A percentile compares a stretch with the other conserved stretches of the same genome.
Evolutionary conservation across 805 yeast genomes (phyloP).

Genomic region (Debaryomyces hansenii): DNA sequence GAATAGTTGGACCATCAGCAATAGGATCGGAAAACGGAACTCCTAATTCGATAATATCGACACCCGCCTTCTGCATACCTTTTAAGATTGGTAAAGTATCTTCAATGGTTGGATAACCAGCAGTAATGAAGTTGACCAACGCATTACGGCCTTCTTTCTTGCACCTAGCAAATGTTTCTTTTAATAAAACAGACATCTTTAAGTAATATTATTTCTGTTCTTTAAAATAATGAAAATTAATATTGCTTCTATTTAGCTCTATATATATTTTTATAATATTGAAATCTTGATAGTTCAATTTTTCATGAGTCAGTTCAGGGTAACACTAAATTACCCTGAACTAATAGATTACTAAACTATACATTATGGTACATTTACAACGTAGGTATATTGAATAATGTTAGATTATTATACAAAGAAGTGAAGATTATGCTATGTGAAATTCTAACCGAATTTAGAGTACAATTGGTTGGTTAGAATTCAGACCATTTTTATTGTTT

Average conservation of each 20-base stretch:
- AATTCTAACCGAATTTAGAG: conserved; percentile 3
- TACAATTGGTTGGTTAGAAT: conserved; percentile 11
- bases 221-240: background rate
- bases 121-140: conserved; percentile 88
- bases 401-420: background rate
- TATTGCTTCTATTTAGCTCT: background rate
- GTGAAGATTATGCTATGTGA: background rate
- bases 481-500: conserved; percentile 2
- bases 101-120: conserved; percentile 86
- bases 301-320: conserved; percentile 30
- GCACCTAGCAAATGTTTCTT: conserved; percentile 61
- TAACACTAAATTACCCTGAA: conserved; percentile 13
- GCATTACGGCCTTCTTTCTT: conserved; percentile 76
- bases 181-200: conserved; percentile 52
- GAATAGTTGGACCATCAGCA: conserved; percentile 98
- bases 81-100: conserved; percentile 84
- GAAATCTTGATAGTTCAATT: background rate
- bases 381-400: background rate
- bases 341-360: background rate
- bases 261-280: background rate
- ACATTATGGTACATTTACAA: background rate
- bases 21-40: conserved; percentile 97
- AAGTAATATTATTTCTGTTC: conserved; percentile 2
- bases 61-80: conserved; percentile 94
- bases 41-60: conserved; percentile 92